Evolutionary conservation across 257 asterid genomes (phyloP).

Genomic region (Petunia secreta): DNA sequence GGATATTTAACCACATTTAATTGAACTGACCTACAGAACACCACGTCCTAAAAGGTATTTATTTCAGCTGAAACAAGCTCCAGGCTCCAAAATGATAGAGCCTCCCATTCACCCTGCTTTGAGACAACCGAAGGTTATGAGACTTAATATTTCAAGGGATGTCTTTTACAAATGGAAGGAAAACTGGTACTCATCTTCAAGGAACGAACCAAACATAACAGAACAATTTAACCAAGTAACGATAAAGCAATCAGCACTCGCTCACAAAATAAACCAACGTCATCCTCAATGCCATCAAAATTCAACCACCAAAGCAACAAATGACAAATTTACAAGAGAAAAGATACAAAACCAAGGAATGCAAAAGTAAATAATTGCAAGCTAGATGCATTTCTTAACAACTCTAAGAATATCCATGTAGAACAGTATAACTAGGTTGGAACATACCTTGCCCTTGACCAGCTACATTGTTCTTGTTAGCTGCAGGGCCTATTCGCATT

Average conservation of each 20-base stretch:
- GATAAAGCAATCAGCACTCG: neutral
- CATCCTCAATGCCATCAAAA: constrained; percentile 44
- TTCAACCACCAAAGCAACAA: constrained; percentile 35
- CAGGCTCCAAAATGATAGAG: constrained; percentile 87
- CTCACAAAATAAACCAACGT: constrained; percentile 41
- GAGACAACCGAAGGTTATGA: constrained; percentile 86
- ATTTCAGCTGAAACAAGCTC: constrained; percentile 85
- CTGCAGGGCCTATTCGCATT: constrained; percentile 94
- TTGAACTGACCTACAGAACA: constrained; percentile 90
- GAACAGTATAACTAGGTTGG: constrained; percentile 17
- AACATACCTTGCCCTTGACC: constrained; percentile 70
- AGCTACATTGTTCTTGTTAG: constrained; percentile 73
- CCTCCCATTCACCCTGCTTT: constrained; percentile 92
- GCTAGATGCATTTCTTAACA: constrained; percentile 2
- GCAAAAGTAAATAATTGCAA: neutral
- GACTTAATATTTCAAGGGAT: constrained; percentile 48
- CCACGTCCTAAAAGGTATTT: constrained; percentile 86
- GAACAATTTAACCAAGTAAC: constrained; percentile 41
- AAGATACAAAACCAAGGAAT: constrained; percentile 11
- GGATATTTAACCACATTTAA: constrained; percentile 48
- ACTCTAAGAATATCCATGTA: constrained; percentile 28
- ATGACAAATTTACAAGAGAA: constrained; percentile 31
- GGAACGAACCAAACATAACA: constrained; percentile 38
- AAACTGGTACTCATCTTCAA: constrained; percentile 53
- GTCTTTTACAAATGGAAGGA: constrained; percentile 50